Evolutionary conservation across 768 basidiomycete genomes (phyloP).

Genomic region (Lentinula lateritia): DNA sequence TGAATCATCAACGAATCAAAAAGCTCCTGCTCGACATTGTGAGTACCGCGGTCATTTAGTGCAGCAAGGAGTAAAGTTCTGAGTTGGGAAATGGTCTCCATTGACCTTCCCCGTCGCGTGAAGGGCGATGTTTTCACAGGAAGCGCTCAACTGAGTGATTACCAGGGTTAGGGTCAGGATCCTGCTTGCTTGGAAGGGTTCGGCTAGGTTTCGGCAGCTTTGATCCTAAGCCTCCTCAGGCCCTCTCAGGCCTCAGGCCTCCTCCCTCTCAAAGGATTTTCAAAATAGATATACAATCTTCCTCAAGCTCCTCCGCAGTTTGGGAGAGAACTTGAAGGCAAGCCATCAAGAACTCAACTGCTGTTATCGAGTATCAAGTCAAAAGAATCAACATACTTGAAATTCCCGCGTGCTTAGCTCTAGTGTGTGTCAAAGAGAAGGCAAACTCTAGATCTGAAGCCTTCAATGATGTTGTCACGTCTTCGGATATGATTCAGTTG

Average conservation of each 20-base stretch:
- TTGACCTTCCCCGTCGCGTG: constrained; percentile 18
- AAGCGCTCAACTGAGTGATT: not conserved
- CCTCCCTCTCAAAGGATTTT: too few species aligned
- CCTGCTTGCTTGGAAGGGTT: too few species aligned
- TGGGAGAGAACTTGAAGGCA: too few species aligned
- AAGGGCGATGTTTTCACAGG: too few species aligned
- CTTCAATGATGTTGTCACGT: not conserved
- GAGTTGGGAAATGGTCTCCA: constrained; percentile 59
- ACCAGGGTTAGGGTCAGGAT: not conserved
- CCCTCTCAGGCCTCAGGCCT: too few species aligned
- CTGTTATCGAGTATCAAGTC: too few species aligned
- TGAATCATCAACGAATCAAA: constrained; percentile 70
- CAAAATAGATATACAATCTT: too few species aligned
- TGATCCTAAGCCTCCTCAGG: too few species aligned
- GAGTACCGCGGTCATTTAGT: constrained; percentile 37
- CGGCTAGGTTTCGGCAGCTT: too few species aligned
- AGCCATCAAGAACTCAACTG: too few species aligned
- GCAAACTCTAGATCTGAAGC: not conserved
- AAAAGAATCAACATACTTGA: too few species aligned
- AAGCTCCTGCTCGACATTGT: constrained; percentile 62
- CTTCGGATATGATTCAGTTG: not conserved
- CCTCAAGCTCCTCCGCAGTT: too few species aligned
- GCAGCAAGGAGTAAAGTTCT: constrained; percentile 45
- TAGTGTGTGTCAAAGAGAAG: not conserved
- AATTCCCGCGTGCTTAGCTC: not conserved